phyloP scores from a whole-genome alignment of 352 stramenopile species.

The Phytophthora constricta region DNA sequence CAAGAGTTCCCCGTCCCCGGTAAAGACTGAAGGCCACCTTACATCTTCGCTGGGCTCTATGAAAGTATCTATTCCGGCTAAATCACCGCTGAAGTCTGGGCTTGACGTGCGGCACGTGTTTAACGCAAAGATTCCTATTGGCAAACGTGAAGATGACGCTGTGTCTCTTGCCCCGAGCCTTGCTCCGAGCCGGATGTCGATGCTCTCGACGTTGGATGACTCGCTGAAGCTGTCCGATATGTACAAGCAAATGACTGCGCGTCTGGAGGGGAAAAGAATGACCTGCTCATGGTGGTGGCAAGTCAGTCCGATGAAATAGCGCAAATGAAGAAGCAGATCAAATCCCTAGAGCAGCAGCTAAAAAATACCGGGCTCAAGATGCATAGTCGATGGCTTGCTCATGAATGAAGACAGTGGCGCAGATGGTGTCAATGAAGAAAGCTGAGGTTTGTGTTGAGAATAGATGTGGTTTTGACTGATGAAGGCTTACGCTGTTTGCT shows the following conservation, averaged over 20 bases:
- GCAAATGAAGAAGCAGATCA: slow-evolving; percentile 79
- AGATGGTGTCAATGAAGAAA: slow-evolving; percentile 22
- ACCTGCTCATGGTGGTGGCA: slow-evolving; percentile 72
- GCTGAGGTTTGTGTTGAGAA: slow-evolving; percentile 40
- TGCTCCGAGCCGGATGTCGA: slow-evolving; percentile 40
- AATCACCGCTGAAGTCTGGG: slow-evolving; percentile 28
- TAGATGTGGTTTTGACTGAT: slow-evolving; percentile 40
- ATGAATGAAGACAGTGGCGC: slow-evolving; percentile 17
- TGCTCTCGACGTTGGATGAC: slow-evolving; percentile 61
- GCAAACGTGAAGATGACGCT: slow-evolving; percentile 40
- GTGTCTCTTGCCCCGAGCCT: slow-evolving; percentile 42
- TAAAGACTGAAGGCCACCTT: slow-evolving; percentile 27
- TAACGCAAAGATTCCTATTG: slow-evolving; percentile 20
- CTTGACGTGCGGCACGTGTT: slow-evolving; percentile 32
- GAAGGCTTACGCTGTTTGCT: not conserved
- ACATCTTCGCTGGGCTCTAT: slow-evolving; percentile 23
- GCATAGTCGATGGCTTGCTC: slow-evolving; percentile 22
- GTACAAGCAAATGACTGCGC: slow-evolving; percentile 86
- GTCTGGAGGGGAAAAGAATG: slow-evolving; percentile 80
- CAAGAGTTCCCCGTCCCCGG: not conserved
- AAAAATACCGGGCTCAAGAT: slow-evolving; percentile 42
- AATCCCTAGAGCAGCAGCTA: slow-evolving; percentile 70
- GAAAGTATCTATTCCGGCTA: slow-evolving; percentile 25
- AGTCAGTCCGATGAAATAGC: slow-evolving; percentile 78
- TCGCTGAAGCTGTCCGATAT: slow-evolving; percentile 73